Base-by-base conservation (phyloP, 225 moss, liverwort and hornwort genomes). In the Sphagnum contortum region DNA sequence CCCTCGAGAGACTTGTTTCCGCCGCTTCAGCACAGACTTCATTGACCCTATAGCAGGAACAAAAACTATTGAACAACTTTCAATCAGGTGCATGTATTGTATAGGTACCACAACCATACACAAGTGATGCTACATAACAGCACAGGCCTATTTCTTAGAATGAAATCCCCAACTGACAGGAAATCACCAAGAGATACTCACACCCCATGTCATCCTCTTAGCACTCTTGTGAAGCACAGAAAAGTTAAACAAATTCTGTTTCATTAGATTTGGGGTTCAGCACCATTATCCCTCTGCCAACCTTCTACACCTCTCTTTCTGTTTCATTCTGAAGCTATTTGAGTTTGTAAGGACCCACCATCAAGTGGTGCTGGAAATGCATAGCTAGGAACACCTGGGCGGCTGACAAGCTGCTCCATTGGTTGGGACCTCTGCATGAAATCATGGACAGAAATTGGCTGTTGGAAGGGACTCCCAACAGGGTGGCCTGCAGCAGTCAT, bases 341-440 rank as follows among this genome's bases (percentile, higher is more conserved):
- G 10, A 69, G 48, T 13, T 47, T 46, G 64, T 59, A 62, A 11
- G 65, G 29, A 64, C 60, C 60, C 78, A 98, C 96, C 90, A 59
- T 98, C 96, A 48, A 81, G 64, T 59, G 87, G 92, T 57, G 90
- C 45, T 50, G 90, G 74, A 64, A 88, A 98, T 0, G 90, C 60
- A 29, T 88, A 98, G 3, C 76, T 67, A 6, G 90, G 83, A 57
- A 89, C 70, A 4, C 88, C 90, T 4, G 96, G 87, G 51, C 96
- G 90, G 72, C 79, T 66, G 64, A 91, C 76, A 44, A 98, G 81
- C 79, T 98, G 96, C 75, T 98, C 96, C 96, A 92, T 92, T 52
- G 92, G 87, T 76, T 92, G 92, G 12, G 92, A 77, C 45, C 92
- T 88, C 73, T 89, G 85, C 92, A 98, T 98, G 67, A 98, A 98